Evolutionary conservation across 1,284 basidiomycete genomes (phyloP).

Genomic region (Cystobasidiaceae sp.): DNA sequence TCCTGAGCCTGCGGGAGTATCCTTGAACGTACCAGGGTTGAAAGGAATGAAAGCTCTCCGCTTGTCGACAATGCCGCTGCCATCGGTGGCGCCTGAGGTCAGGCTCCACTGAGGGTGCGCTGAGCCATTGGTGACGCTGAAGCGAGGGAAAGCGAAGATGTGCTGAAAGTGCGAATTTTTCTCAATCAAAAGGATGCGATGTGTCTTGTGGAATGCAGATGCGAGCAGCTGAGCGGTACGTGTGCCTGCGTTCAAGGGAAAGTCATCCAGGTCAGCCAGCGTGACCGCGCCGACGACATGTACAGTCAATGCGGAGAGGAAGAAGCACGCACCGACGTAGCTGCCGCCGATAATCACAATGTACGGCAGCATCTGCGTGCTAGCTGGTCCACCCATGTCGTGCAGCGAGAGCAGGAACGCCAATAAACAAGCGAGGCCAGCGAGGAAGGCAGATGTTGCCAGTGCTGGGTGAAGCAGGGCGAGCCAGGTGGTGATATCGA

Average conservation of each 20-base stretch:
- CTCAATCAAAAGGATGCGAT: slow-evolving; percentile 40
- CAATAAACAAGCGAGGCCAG: slow-evolving; percentile 1
- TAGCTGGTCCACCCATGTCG: slow-evolving; percentile 13
- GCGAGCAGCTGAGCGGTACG: slow-evolving; percentile 23
- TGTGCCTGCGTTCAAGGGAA: not conserved
- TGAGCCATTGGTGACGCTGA: slow-evolving; percentile 13
- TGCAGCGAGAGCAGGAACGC: not conserved
- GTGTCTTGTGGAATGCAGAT: slow-evolving; percentile 9
- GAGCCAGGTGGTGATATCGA: too few species aligned
- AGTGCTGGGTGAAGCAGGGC: not conserved
- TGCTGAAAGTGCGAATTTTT: slow-evolving; percentile 43
- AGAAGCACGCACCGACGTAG: slow-evolving; percentile 12
- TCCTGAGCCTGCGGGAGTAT: slow-evolving; percentile 16
- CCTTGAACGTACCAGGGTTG: slow-evolving; percentile 31
- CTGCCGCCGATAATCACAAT: slow-evolving; percentile 26
- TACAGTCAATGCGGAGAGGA: not conserved
- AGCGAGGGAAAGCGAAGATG: slow-evolving; percentile 39
- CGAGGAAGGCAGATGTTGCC: not conserved
- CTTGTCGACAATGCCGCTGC: slow-evolving; percentile 11
- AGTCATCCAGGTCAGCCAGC: not conserved
- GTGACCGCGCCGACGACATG: not conserved
- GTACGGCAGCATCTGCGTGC: not conserved
- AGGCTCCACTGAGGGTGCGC: slow-evolving; percentile 1
- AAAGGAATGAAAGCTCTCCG: slow-evolving; percentile 40
- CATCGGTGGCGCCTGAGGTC: slow-evolving; percentile 23